These are phyloP conservation scores for Candida andamanensis DNA, from an alignment of 805 yeast species.

Conservation along the genomic window DNA sequence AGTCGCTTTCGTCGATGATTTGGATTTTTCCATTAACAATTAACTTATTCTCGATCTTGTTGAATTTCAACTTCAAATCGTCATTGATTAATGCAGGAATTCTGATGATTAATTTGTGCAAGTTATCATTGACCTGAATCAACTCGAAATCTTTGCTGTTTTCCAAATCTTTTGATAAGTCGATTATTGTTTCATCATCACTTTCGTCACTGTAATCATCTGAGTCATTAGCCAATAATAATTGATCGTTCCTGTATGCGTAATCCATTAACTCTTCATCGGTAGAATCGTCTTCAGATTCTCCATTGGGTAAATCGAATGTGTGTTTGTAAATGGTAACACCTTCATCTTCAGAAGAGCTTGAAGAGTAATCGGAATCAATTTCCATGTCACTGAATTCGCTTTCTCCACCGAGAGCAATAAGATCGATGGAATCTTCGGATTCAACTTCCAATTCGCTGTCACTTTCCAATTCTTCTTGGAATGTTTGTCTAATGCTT, in stretches of 20 bases:
- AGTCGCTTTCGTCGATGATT: conserved; percentile 17
- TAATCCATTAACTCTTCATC: conserved; percentile 30
- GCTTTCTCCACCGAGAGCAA: conserved; percentile 30
- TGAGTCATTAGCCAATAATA: conserved; percentile 25
- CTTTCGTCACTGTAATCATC: conserved; percentile 24
- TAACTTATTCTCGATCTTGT: conserved; percentile 37
- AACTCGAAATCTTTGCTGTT: conserved; percentile 42
- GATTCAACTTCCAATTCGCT: conserved; percentile 18
- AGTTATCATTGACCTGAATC: conserved; percentile 31
- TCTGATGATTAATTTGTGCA: conserved; percentile 36
- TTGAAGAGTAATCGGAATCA: conserved; percentile 17
- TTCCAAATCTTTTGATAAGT: conserved; percentile 37
- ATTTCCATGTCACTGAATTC: conserved; percentile 20
- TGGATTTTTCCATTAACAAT: conserved; percentile 33
- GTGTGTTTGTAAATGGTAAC: conserved; percentile 38
- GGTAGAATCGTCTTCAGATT: conserved; percentile 28
- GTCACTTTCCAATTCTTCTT: conserved; percentile 28
- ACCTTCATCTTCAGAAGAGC: conserved; percentile 36
- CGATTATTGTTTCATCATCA: conserved; percentile 29
- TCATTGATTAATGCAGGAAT: conserved; percentile 38
- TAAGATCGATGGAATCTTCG: conserved; percentile 19
- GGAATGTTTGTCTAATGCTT: conserved; percentile 31
- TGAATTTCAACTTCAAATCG: conserved; percentile 35
- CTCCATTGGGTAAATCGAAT: conserved; percentile 33
- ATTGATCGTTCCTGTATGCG: conserved; percentile 15